Percentiles rank a stretch among this genome's conserved stretches.
phyloP scores from a whole-genome alignment of 148 eudicot species.

The Gaultheria prostrata region DNA sequence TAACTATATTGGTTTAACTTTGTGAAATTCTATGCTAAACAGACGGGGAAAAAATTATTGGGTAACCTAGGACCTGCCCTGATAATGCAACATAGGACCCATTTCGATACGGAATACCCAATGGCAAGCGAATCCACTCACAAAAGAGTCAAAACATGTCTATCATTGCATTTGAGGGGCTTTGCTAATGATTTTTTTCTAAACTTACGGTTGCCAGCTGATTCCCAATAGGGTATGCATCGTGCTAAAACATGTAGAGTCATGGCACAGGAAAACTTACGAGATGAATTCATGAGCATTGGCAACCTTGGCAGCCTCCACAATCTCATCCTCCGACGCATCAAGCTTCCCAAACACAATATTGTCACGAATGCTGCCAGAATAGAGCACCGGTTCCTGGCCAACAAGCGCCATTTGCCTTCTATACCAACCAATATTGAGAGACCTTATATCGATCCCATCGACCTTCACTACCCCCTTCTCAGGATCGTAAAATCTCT shows the following conservation, averaged over 20 bases:
- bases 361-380: slow-evolving; percentile 68
- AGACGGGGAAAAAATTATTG: neutral
- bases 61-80: neutral
- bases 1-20: neutral
- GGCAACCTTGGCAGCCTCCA: slow-evolving; percentile 48
- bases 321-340: slow-evolving; percentile 66
- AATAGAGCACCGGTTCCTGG: slow-evolving; percentile 84
- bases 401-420: slow-evolving; percentile 77
- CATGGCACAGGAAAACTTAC: slow-evolving; percentile 42
- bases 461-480: slow-evolving; percentile 71
- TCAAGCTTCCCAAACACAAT: slow-evolving; percentile 66
- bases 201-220: neutral
- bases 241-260: neutral
- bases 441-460: slow-evolving; percentile 57
- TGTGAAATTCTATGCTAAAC: neutral
- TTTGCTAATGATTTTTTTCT: neutral
- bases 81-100: neutral
- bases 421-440: slow-evolving; percentile 70
- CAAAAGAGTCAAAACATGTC: neutral
- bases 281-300: slow-evolving; percentile 90
- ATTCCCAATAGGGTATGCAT: neutral
- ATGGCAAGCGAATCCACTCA: neutral
- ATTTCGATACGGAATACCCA: neutral
- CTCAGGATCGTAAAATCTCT: slow-evolving; percentile 73
- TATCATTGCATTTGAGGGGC: neutral